A percentile compares a stretch with the other conserved stretches of the same genome.
phyloP scores from a whole-genome alignment of 257 asterid species.

The Solanum neorickii region DNA sequence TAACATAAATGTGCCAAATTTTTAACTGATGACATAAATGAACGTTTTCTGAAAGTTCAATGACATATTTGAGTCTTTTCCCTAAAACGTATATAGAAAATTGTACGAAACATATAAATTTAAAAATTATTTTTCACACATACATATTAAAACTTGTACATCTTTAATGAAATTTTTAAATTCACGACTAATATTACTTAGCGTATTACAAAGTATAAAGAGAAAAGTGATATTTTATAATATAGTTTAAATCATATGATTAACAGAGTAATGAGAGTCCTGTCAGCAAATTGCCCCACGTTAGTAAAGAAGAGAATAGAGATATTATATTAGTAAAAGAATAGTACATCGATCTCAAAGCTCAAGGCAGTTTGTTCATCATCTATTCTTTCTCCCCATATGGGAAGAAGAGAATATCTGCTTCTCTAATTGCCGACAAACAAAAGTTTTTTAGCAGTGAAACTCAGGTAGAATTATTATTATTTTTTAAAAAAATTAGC shows the following conservation, averaged over 20 bases:
- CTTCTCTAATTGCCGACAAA: neutral
- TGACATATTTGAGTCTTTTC: too few relatives aligned
- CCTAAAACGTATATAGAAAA: too few relatives aligned
- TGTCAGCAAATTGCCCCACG: conserved; percentile 19
- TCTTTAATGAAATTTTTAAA: too few relatives aligned
- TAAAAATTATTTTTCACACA: too few relatives aligned
- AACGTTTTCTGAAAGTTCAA: accelerated
- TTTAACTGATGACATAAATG: too few relatives aligned
- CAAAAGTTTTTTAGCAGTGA: neutral
- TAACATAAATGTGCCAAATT: too few relatives aligned
- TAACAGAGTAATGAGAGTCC: conserved; percentile 19
- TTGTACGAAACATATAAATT: too few relatives aligned
- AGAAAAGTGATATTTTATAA: neutral
- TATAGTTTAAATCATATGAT: neutral
- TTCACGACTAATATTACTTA: too few relatives aligned
- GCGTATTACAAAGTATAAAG: neutral
- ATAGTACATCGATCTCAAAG: neutral
- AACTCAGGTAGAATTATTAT: conserved; percentile 2
- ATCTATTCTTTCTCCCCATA: neutral
- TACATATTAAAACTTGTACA: too few relatives aligned
- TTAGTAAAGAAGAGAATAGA: neutral
- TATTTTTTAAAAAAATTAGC: neutral
- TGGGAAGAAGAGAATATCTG: neutral
- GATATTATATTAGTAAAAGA: neutral
- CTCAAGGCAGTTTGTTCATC: neutral